Base-by-base conservation (phyloP, 2,329 filamentous ascomycete genomes). In the Bertia moriformis region DNA sequence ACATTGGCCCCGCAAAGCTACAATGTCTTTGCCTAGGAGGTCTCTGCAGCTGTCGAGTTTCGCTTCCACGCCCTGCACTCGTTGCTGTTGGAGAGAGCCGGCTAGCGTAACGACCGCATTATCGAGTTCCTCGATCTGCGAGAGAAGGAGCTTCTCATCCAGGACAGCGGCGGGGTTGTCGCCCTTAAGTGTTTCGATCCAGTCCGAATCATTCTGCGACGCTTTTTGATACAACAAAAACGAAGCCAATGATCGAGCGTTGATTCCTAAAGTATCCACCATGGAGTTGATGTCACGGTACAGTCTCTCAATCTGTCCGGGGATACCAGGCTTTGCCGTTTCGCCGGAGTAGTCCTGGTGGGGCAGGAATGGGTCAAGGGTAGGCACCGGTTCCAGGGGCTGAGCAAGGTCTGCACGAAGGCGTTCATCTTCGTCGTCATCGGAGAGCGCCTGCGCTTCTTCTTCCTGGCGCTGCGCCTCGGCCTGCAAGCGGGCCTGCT, bases 351-450 rank as follows among this genome's bases (percentile, higher is more conserved):
- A 65, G 40, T 64, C 59, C 38, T 66, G 62, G 41, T 65, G 62
- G 14, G 62, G 59, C 14, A 67, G 45, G 46, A 67, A 67, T n/a
- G 62, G 58, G 43, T 65, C 64, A 17, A 67, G 54, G 1, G 55
- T 59, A 36, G 58, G 55, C 13, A 56, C 58, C 2, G 62, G 59
- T 24, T 59, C 54, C 18, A 65, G 43, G 27, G 64, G 62, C 18
- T 51, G 54, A 35, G 56, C 54, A 38, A 67, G 54, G 35, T 66
- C 60, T 27, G 56, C 55, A 33, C 60, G 63, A 14, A 66, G 51
- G 41, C 54, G 54, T 42, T 66, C 63, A 43, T 66, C 63, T 43
- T 67, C 64, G 37, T 65, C 60, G 40, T 67, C 64, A 24, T 62
- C 60, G 4, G 53, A 44, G 17, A 55, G 57, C 19, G 63, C 51